These are phyloP conservation scores for Verruconis gallopava DNA, from an alignment of 2,329 filamentous ascomycete genomes.

Conservation along the genomic window DNA sequence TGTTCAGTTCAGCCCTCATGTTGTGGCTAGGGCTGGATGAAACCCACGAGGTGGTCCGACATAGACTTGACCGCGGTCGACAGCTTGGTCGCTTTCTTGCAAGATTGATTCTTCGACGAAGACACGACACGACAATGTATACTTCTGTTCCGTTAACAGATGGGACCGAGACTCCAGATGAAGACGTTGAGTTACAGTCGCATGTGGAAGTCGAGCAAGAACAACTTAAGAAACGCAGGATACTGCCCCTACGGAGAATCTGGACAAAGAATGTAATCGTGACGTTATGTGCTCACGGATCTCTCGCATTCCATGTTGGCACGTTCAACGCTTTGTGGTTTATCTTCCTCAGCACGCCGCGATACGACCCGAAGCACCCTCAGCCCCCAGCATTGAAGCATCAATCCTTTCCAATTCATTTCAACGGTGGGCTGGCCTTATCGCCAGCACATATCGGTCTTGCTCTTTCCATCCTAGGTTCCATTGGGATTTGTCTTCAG, in stretches of 20 bases:
- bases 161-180: constrained; percentile 10
- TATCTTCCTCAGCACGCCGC: constrained; percentile 35
- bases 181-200: constrained; percentile 10
- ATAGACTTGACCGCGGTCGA: constrained; percentile 29
- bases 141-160: constrained; percentile 15
- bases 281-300: constrained; percentile 31
- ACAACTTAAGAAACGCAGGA: constrained; percentile 15
- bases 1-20: constrained; percentile 40
- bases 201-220: constrained; percentile 8
- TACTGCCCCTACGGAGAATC: constrained; percentile 33
- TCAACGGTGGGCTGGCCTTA: constrained; percentile 36
- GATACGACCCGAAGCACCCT: constrained; percentile 25
- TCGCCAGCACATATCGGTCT: constrained; percentile 35
- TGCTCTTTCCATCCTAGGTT: constrained; percentile 34
- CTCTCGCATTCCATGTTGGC: constrained; percentile 35
- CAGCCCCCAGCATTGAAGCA: constrained; percentile 21
- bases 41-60: constrained; percentile 23
- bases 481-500: constrained; percentile 34
- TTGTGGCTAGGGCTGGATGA: constrained; percentile 57
- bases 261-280: constrained; percentile 34
- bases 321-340: constrained; percentile 38
- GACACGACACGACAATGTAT: constrained; percentile 20
- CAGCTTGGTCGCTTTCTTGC: constrained; percentile 26
- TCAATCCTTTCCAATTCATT: constrained; percentile 29
- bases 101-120: constrained; percentile 20